phyloP scores from a whole-genome alignment of 108 stramenopile species.

The Nitzschia sp. region DNA sequence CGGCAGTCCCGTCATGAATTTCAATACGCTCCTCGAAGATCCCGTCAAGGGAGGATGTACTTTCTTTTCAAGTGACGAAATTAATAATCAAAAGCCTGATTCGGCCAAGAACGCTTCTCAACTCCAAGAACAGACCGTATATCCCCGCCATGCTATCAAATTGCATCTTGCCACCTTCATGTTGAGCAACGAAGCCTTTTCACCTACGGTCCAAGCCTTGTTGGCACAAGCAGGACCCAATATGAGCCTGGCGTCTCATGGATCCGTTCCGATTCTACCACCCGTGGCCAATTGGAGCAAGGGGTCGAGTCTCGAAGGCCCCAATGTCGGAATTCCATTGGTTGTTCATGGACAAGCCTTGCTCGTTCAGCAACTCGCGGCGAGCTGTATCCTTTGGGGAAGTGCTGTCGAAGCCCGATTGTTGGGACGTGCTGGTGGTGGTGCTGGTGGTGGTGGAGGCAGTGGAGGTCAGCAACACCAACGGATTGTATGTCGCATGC shows the following conservation, averaged over 20 bases:
- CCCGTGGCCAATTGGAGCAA: slow-evolving; percentile 74
- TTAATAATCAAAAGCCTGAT: slow-evolving; percentile 7
- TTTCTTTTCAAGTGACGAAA: slow-evolving; percentile 11
- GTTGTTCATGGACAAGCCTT: slow-evolving; percentile 41
- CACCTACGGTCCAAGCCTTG: slow-evolving; percentile 59
- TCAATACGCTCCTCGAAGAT: slow-evolving; percentile 36
- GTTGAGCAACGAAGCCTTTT: slow-evolving; percentile 45
- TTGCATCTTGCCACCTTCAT: slow-evolving; percentile 49
- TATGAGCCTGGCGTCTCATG: slow-evolving; percentile 25
- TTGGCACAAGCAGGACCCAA: slow-evolving; percentile 47
- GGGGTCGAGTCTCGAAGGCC: slow-evolving; percentile 51
- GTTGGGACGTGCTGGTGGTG: slow-evolving; percentile 5
- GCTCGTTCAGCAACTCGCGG: slow-evolving; percentile 44
- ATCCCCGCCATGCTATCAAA: slow-evolving; percentile 25
- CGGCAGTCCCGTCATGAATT: slow-evolving; percentile 25
- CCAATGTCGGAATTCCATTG: slow-evolving; percentile 60
- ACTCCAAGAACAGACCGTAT: slow-evolving; percentile 7
- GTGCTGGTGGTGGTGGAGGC: slow-evolving; percentile 1
- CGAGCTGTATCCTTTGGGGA: slow-evolving; percentile 31
- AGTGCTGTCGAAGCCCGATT: slow-evolving; percentile 31
- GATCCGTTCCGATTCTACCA: slow-evolving; percentile 35
- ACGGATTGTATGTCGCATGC: slow-evolving; percentile 49
- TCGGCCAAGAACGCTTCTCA: slow-evolving; percentile 22
- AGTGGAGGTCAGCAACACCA: not conserved
- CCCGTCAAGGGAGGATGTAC: slow-evolving; percentile 32